These are phyloP conservation scores for Pseudogymnoascus pannorum DNA, from an alignment of 2,329 filamentous ascomycete species.

Conservation along the genomic window DNA sequence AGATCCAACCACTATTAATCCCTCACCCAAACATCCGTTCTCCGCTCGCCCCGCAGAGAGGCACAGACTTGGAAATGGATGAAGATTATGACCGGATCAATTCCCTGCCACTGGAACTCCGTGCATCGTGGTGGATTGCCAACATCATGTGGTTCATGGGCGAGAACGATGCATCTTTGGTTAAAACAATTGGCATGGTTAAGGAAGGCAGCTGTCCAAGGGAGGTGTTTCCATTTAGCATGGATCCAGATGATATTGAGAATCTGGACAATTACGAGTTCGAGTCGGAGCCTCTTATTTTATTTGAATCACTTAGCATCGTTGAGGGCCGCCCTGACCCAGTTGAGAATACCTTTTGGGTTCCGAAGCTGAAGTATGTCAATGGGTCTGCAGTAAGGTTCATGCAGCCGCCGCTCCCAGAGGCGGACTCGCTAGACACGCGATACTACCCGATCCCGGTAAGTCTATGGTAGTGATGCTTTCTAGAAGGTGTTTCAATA, in stretches of 20 bases:
- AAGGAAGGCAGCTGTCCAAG: background rate
- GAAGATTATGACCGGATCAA: background rate
- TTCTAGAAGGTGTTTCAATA: background rate
- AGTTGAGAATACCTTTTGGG: constrained; percentile 1
- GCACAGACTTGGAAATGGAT: background rate
- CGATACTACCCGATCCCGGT: background rate
- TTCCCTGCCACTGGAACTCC: background rate
- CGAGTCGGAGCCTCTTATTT: background rate
- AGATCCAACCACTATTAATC: background rate
- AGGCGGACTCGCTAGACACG: background rate
- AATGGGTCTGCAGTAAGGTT: background rate
- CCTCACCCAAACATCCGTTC: background rate
- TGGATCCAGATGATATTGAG: background rate
- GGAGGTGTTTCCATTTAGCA: background rate
- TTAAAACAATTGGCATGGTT: background rate
- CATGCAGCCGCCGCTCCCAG: background rate
- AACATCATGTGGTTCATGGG: background rate
- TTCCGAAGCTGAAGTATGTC: constrained; percentile 5
- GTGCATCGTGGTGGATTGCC: background rate
- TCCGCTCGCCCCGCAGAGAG: background rate
- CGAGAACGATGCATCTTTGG: background rate
- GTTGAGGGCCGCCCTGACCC: background rate
- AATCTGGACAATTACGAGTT: background rate
- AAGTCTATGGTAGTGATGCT: background rate
- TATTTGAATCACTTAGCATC: background rate